Evolutionary conservation across 1,284 basidiomycete genomes (phyloP).

Genomic region (Phylloboletellus chloephorus): DNA sequence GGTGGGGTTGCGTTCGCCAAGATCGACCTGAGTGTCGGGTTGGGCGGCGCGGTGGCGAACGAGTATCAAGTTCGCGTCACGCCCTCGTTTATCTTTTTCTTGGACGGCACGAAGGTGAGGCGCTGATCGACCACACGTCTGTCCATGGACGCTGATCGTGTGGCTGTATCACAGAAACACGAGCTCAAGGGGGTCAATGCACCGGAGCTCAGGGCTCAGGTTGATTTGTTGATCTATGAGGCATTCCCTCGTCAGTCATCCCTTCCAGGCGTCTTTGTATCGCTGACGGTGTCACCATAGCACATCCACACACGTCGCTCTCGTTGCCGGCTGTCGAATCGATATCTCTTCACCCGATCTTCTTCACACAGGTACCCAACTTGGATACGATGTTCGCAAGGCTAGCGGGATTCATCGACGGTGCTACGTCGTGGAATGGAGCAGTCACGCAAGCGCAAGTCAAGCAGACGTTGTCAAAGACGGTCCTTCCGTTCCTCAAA

Average conservation of each 20-base stretch:
- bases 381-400: conserved; percentile 63
- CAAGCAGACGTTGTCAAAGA: conserved; percentile 45
- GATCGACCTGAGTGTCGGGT: conserved; percentile 70
- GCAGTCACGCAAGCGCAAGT: conserved; percentile 37
- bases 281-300: conserved; percentile 34
- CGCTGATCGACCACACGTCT: background rate
- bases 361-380: conserved; percentile 66
- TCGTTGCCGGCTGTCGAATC: conserved; percentile 58
- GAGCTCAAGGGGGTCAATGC: conserved; percentile 74
- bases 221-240: conserved; percentile 67
- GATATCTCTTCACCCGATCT: conserved; percentile 70
- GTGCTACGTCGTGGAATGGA: conserved; percentile 32
- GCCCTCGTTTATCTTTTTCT: conserved; percentile 83
- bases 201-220: conserved; percentile 59
- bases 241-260: conserved; percentile 69
- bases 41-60: conserved; percentile 54
- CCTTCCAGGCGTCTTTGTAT: background rate
- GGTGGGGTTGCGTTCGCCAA: conserved; percentile 67
- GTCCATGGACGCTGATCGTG: conserved; percentile 13
- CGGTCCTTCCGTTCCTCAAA: conserved; percentile 66
- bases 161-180: conserved; percentile 42
- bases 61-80: conserved; percentile 72
- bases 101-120: conserved; percentile 67
- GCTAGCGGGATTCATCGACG: conserved; percentile 58
- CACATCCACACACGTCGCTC: conserved; percentile 69